Percentiles rank a stretch among this genome's conserved stretches.
These are phyloP conservation scores for Aspergillus sp. DNA, from an alignment of 2,329 filamentous ascomycete genomes.

Conservation along the genomic window DNA sequence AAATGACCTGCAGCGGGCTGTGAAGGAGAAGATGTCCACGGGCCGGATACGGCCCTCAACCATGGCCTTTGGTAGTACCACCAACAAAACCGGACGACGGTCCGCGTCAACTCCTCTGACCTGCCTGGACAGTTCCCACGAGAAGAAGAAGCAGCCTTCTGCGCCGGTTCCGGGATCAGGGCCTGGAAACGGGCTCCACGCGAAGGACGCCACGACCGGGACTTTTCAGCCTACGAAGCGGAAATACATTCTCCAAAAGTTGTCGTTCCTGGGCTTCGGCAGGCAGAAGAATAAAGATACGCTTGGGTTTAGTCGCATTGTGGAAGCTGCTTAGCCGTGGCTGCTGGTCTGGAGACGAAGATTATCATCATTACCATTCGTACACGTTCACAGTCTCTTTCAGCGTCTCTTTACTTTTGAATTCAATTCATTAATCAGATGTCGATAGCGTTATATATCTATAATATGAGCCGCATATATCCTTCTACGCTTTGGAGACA, in stretches of 20 bases:
- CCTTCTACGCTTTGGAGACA: too few species aligned
- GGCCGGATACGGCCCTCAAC: slow-evolving; percentile 4
- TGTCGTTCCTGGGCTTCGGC: slow-evolving; percentile 1
- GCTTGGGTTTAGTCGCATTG: slow-evolving; percentile 4
- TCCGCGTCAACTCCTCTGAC: not conserved
- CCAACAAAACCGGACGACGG: too few species aligned
- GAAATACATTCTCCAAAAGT: slow-evolving; percentile 2
- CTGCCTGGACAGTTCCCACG: not conserved
- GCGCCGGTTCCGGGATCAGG: too few species aligned
- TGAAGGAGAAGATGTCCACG: slow-evolving; percentile 19
- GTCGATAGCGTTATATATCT: too few species aligned
- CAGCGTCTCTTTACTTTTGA: too few species aligned
- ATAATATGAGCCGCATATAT: too few species aligned
- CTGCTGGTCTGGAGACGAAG: too few species aligned
- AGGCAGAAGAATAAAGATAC: not conserved
- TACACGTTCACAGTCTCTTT: too few species aligned
- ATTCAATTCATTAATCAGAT: too few species aligned
- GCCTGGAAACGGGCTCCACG: too few species aligned
- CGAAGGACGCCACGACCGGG: too few species aligned
- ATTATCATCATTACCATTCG: not conserved
- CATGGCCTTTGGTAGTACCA: too few species aligned
- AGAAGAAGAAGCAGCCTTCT: not conserved
- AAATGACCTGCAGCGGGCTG: slow-evolving; percentile 15
- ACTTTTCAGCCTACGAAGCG: not conserved
- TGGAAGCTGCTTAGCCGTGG: slow-evolving; percentile 1